Evolutionary conservation across 2,329 filamentous ascomycete genomes (phyloP), one percentile per base, ranked within the genome.

Genomic region (Sporothrix luriei): DNA sequence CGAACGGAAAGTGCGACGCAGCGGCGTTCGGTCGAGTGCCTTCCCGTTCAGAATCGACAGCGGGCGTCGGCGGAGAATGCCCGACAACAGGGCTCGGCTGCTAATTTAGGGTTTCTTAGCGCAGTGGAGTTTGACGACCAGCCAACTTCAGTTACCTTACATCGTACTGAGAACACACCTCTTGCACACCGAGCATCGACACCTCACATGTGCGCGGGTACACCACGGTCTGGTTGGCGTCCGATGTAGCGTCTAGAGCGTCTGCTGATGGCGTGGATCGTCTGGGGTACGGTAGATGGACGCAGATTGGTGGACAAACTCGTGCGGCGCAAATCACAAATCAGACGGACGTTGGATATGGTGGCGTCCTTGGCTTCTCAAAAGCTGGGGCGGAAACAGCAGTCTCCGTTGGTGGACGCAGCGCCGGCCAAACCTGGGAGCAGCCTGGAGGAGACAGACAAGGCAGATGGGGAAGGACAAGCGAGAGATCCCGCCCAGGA

Each of bases 1-100:
- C 21, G 55, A n/a, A 43, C 19, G 59, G 43, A 46, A 48, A 62
- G 59, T 26, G 52, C 52, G 16, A 38, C 38, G 29, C 55, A 40
- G 38, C 33, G 62, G 62, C 26, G 9, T 24, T 65, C 62, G 62
- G 62, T 46, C 13, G 5, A 65, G 62, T 9, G n/a, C 40, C 40
- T 7, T 26, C 29, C 43, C 46, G 62, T 14, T 16, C 43, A 26
- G 26, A 7, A 49, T 13, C 13, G 24, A 10, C 46, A 4, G 11
- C 62, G 62, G 62, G 62, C 62, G 46, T 65, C 62, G 62, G 62
- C 62, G 62, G 19, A n/a, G 46, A 7, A 40, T n/a, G 43, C 19
- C 62, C 62, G 62, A 51, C 46, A 11, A n/a, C 21, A 33, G 43
- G 26, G 52, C 33, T 33, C 33, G 33, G 33, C 33, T 33, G 52